A percentile compares a stretch with the other conserved stretches of the same genome.
phyloP scores from a whole-genome alignment of 305 asterid species.

The Fraxinus floribunda region DNA sequence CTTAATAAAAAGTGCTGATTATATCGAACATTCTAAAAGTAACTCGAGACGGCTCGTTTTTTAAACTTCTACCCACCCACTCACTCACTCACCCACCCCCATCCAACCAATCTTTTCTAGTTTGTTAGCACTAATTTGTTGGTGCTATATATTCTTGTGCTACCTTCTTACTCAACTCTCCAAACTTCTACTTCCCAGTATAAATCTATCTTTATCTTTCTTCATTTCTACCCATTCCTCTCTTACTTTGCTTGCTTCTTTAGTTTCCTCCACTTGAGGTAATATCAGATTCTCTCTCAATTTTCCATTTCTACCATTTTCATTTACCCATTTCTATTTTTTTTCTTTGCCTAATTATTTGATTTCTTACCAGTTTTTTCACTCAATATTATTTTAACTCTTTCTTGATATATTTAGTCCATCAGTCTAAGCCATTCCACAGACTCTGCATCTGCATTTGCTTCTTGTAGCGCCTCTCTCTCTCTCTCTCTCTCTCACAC shows the following conservation, averaged over 20 bases:
- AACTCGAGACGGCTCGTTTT: not conserved
- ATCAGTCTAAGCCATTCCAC: conserved; percentile 21
- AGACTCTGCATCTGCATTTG: not conserved
- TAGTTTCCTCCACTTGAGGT: conserved; percentile 42
- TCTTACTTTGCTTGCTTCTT: conserved; percentile 34
- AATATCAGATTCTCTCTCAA: conserved; percentile 20
- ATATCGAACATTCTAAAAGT: not conserved
- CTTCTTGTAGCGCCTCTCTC: not conserved
- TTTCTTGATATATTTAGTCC: conserved; percentile 15
- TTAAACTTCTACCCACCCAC: not conserved
- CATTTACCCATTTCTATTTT: not conserved
- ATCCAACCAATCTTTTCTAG: not conserved
- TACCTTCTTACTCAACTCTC: conserved; percentile 15
- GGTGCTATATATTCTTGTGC: not conserved
- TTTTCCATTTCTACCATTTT: not conserved
- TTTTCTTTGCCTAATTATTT: not conserved
- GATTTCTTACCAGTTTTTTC: not conserved
- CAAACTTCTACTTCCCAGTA: not conserved
- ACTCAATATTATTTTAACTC: not conserved
- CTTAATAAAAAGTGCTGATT: not conserved
- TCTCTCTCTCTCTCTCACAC: conserved; percentile 7
- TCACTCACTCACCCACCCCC: not conserved
- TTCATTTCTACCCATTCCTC: not conserved
- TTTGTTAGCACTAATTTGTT: not conserved
- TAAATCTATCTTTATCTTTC: not conserved